These are phyloP conservation scores for Trichothecium roseum DNA, from an alignment of 2,329 filamentous ascomycete species.

Conservation along the genomic window DNA sequence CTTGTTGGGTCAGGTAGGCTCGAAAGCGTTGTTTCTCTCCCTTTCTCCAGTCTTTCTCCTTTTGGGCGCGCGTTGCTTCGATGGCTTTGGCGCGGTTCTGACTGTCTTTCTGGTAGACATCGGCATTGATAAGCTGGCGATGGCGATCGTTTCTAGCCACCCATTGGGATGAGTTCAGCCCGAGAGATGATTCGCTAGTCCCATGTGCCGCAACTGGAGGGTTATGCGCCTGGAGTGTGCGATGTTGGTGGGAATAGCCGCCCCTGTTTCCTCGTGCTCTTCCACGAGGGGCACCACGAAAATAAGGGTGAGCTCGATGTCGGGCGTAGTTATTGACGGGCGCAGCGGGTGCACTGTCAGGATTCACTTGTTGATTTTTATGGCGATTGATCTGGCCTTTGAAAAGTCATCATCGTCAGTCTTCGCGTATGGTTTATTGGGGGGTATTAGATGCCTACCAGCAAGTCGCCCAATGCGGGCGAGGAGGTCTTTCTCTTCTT, in stretches of 20 bases:
- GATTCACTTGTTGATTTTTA: slow-evolving; percentile 47
- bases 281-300: slow-evolving; percentile 7
- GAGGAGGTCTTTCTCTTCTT: slow-evolving; percentile 41
- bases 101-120: slow-evolving; percentile 64
- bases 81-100: slow-evolving; percentile 61
- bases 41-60: slow-evolving; percentile 40
- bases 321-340: slow-evolving; percentile 3
- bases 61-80: slow-evolving; percentile 54
- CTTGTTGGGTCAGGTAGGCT: slow-evolving; percentile 20
- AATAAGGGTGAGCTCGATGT: slow-evolving; percentile 22
- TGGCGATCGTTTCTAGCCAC: slow-evolving; percentile 66
- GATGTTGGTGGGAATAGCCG: slow-evolving; percentile 27
- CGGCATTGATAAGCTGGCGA: slow-evolving; percentile 72
- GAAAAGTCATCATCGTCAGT: too few species aligned
- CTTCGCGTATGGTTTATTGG: too few species aligned
- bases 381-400: slow-evolving; percentile 71
- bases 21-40: slow-evolving; percentile 49
- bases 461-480: slow-evolving; percentile 43
- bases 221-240: slow-evolving; percentile 59
- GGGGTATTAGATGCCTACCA: slow-evolving; percentile 30
- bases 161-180: slow-evolving; percentile 33
- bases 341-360: slow-evolving; percentile 16
- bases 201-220: slow-evolving; percentile 20
- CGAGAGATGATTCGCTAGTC: slow-evolving; percentile 25
- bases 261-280: slow-evolving; percentile 1